phyloP scores from a whole-genome alignment of 768 basidiomycete species.

The Naematelia encephala region DNA sequence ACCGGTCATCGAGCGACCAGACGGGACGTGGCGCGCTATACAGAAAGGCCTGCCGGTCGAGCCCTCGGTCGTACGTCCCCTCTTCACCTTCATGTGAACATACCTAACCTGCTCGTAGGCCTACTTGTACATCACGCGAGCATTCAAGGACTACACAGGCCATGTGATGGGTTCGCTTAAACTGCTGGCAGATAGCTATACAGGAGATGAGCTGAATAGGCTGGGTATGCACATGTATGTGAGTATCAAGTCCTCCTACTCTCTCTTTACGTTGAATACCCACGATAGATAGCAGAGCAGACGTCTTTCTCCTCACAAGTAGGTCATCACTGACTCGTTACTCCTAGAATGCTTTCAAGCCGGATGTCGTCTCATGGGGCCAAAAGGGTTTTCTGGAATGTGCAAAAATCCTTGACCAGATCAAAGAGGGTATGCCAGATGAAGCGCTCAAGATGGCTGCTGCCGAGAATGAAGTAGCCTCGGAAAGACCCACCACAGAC shows the following conservation, averaged over 20 bases:
- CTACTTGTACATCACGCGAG: conserved; percentile 75
- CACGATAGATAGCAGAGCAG: no score
- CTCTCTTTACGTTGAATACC: no score
- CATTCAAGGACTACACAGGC: conserved; percentile 75
- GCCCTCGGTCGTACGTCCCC: conserved; percentile 56
- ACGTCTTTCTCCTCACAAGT: neutral
- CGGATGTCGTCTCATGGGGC: conserved; percentile 78
- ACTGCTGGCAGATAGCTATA: conserved; percentile 50
- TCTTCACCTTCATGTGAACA: neutral
- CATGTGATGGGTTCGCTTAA: conserved; percentile 63
- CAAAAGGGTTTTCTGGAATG: conserved; percentile 71
- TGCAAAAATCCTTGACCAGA: conserved; percentile 60
- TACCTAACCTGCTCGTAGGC: conserved; percentile 53
- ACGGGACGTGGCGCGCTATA: conserved; percentile 77
- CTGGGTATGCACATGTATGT: conserved; percentile 74
- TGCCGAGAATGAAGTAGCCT: neutral
- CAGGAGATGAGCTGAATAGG: conserved; percentile 50
- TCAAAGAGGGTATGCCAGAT: conserved; percentile 15
- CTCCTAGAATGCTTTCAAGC: conserved; percentile 68
- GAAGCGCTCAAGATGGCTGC: neutral
- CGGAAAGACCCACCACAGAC: neutral
- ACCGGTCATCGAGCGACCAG: conserved; percentile 71
- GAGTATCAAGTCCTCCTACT: no score
- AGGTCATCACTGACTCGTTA: neutral
- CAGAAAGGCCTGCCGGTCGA: conserved; percentile 65